phyloP scores from a whole-genome alignment of 2,329 filamentous ascomycete species.

The Aspergillus sp. region DNA sequence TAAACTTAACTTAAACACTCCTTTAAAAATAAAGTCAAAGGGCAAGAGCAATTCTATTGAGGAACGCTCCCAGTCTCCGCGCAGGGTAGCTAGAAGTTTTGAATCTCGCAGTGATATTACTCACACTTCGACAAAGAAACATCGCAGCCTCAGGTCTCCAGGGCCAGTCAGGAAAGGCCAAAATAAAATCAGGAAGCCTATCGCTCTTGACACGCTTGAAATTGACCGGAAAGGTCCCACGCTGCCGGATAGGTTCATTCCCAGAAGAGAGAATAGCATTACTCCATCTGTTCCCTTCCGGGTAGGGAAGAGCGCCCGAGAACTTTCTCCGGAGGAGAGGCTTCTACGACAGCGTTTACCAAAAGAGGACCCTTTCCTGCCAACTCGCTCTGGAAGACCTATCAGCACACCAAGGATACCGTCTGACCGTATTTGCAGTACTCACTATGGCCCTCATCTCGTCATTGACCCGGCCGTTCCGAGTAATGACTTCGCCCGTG shows the following conservation, averaged over 20 bases:
- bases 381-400: constrained; percentile 35
- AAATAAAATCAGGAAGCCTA: constrained; percentile 19
- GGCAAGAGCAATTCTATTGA: background rate
- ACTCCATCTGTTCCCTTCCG: constrained; percentile 53
- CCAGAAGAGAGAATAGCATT: constrained; percentile 46
- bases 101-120: background rate
- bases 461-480: constrained; percentile 30
- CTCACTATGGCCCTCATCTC: constrained; percentile 39
- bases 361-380: constrained; percentile 57
- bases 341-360: constrained; percentile 47
- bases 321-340: constrained; percentile 51
- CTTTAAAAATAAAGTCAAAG: background rate
- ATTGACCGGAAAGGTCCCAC: constrained; percentile 23
- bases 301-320: constrained; percentile 51
- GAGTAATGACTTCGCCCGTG: constrained; percentile 6
- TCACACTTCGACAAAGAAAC: background rate
- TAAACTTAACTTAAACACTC: constrained; percentile 4
- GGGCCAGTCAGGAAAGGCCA: constrained; percentile 17
- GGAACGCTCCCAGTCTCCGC: background rate
- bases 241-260: constrained; percentile 62
- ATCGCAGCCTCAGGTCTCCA: background rate
- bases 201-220: constrained; percentile 13
- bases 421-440: constrained; percentile 21
- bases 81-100: background rate
- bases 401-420: constrained; percentile 16